phyloP scores from a whole-genome alignment of 2,329 filamentous ascomycete species.

The Penicillium nordicum region DNA sequence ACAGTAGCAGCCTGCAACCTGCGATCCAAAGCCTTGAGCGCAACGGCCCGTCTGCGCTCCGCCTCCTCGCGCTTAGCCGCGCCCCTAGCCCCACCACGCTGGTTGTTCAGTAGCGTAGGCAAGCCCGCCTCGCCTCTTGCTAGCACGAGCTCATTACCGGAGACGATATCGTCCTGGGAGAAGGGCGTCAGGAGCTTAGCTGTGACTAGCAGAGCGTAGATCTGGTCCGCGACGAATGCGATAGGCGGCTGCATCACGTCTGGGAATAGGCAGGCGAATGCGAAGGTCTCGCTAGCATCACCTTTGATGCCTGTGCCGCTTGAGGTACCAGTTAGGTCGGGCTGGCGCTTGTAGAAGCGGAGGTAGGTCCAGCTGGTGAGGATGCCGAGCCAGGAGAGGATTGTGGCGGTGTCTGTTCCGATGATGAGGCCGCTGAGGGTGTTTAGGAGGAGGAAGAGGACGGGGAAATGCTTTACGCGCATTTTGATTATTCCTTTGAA shows the following conservation, averaged over 20 bases:
- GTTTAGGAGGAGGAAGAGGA: constrained; percentile 69
- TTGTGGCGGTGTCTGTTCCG: constrained; percentile 70
- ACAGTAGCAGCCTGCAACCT: constrained; percentile 78
- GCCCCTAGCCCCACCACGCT: constrained; percentile 41
- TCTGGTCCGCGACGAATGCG: constrained; percentile 65
- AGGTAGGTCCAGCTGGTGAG: constrained; percentile 91
- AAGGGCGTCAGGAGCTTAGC: constrained; percentile 81
- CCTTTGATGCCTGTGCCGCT: constrained; percentile 65
- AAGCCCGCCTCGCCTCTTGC: constrained; percentile 60
- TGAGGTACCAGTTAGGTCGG: constrained; percentile 53
- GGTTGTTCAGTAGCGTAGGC: constrained; percentile 55
- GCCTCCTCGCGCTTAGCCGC: constrained; percentile 81
- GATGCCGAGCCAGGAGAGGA: constrained; percentile 78
- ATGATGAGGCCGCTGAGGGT: constrained; percentile 62
- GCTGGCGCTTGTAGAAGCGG: constrained; percentile 78
- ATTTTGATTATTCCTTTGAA: constrained; percentile 85
- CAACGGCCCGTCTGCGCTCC: constrained; percentile 81
- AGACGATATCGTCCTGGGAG: constrained; percentile 72
- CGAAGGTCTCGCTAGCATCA: constrained; percentile 93
- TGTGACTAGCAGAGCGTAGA: constrained; percentile 73
- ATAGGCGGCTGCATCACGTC: constrained; percentile 75
- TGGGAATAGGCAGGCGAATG: constrained; percentile 94
- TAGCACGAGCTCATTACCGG: constrained; percentile 67
- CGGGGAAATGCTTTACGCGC: constrained; percentile 78
- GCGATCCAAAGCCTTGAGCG: constrained; percentile 88